Evolutionary conservation across 805 yeast genomes (phyloP).

Genomic region (Nakazawaea holstii): DNA sequence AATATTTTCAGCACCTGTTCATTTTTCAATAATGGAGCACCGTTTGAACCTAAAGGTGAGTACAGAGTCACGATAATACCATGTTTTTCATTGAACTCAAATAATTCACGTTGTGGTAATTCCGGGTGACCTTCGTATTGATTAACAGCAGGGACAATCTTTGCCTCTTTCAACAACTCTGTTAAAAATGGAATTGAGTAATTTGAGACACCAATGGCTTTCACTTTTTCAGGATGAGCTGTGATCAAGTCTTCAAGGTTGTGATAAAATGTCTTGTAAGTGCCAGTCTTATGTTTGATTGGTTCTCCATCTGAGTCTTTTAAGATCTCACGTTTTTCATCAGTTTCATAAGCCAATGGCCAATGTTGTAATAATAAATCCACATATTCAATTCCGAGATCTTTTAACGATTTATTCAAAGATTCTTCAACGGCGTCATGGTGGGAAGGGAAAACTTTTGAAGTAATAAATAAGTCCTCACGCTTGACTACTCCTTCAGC

Average conservation of each 20-base stretch:
- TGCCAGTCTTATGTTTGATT: background rate
- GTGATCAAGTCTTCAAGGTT: conserved; percentile 68
- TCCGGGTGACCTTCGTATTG: conserved; percentile 94
- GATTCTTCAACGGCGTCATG: conserved; percentile 28
- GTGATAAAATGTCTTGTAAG: conserved; percentile 57
- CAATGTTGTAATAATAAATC: conserved; percentile 43
- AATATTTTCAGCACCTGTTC: conserved; percentile 35
- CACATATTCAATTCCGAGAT: conserved; percentile 33
- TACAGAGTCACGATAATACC: conserved; percentile 70
- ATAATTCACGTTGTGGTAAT: conserved; percentile 64
- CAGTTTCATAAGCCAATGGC: conserved; percentile 33
- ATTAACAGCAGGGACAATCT: conserved; percentile 69
- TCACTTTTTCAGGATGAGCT: conserved; percentile 52
- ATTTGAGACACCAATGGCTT: conserved; percentile 81
- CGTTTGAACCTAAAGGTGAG: conserved; percentile 72
- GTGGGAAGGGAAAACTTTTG: conserved; percentile 45
- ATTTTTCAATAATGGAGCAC: conserved; percentile 21
- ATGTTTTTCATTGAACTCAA: conserved; percentile 52
- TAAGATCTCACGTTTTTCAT: background rate
- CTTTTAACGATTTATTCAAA: conserved; percentile 29
- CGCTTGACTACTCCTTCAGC: conserved; percentile 40
- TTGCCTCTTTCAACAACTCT: conserved; percentile 66
- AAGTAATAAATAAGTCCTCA: conserved; percentile 61
- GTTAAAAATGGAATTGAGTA: conserved; percentile 62
- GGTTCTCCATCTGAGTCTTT: background rate